Percentiles rank a stretch among this genome's conserved stretches.
Conservation (phyloP, 73 alveolate genomes). For the Paramecium tetraurelia region DNA sequence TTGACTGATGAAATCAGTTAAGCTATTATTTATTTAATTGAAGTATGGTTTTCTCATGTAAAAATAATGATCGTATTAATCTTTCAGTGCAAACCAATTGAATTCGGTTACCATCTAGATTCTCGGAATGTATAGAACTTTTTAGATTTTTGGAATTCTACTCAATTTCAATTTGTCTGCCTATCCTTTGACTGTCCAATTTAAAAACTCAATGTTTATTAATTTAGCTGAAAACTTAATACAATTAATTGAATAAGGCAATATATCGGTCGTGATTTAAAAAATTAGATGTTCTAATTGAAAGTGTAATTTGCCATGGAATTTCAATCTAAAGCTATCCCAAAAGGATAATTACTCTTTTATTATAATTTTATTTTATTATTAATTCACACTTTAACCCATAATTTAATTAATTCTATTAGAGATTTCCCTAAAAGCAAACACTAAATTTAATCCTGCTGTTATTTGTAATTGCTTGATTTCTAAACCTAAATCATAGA, state of each 20-base stretch:
- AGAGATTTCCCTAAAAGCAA: neutral
- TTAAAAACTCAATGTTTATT: neutral
- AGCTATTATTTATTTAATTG: neutral
- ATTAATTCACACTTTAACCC: neutral
- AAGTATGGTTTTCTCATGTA: slow-evolving; percentile 19
- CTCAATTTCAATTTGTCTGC: neutral
- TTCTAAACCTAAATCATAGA: neutral
- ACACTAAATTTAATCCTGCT: slow-evolving; percentile 2
- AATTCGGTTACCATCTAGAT: neutral
- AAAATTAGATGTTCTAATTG: neutral
- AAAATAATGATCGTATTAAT: slow-evolving; percentile 42
- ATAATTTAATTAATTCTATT: neutral
- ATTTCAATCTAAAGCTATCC: slow-evolving; percentile 40
- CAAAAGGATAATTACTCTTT: neutral
- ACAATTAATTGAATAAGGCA: neutral
- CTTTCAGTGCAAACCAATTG: neutral
- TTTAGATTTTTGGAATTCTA: slow-evolving; percentile 8
- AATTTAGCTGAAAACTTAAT: neutral
- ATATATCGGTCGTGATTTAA: neutral
- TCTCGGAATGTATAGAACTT: neutral
- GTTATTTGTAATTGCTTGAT: neutral
- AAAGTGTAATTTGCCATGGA: neutral
- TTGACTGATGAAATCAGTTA: slow-evolving; percentile 1
- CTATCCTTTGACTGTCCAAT: neutral
- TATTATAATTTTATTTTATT: neutral